phyloP scores from a whole-genome alignment of 2,329 filamentous ascomycete species.

The Pseudonectria buxi region DNA sequence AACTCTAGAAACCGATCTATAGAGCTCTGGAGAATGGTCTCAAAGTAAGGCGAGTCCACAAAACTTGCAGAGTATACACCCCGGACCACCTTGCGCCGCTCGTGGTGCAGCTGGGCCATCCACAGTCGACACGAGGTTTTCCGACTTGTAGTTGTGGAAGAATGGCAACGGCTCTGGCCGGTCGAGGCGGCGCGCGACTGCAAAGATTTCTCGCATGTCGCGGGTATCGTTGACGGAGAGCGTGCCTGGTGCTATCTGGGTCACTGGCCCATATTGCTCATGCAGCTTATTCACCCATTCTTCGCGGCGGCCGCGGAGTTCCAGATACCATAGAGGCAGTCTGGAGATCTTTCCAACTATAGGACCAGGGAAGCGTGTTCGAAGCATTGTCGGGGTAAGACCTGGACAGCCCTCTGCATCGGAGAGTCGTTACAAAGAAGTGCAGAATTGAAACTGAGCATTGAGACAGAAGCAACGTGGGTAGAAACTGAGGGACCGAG shows the following conservation, averaged over 20 bases:
- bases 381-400: too few relatives aligned
- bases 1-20: not conserved
- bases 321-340: not conserved
- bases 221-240: conserved; percentile 1
- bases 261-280: conserved; percentile 1
- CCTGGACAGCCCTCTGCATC: too few relatives aligned
- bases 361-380: too few relatives aligned
- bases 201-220: not conserved
- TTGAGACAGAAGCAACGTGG: too few relatives aligned
- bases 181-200: not conserved
- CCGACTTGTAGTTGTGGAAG: conserved; percentile 5
- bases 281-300: conserved; percentile 1
- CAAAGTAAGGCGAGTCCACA: conserved; percentile 1
- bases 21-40: not conserved
- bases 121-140: conserved; percentile 5
- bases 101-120: conserved; percentile 3
- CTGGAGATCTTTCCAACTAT: too few relatives aligned
- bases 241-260: conserved; percentile 3
- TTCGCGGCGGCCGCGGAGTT: not conserved
- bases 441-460: too few relatives aligned
- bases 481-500: too few relatives aligned
- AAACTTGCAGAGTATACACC: not conserved
- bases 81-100: not conserved
- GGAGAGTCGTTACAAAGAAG: too few relatives aligned
- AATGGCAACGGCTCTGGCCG: conserved; percentile 1